Percentiles rank a stretch among this genome's conserved stretches.
Evolutionary conservation across 306 rosid genomes (phyloP).

Genomic region (Quercus robur): DNA sequence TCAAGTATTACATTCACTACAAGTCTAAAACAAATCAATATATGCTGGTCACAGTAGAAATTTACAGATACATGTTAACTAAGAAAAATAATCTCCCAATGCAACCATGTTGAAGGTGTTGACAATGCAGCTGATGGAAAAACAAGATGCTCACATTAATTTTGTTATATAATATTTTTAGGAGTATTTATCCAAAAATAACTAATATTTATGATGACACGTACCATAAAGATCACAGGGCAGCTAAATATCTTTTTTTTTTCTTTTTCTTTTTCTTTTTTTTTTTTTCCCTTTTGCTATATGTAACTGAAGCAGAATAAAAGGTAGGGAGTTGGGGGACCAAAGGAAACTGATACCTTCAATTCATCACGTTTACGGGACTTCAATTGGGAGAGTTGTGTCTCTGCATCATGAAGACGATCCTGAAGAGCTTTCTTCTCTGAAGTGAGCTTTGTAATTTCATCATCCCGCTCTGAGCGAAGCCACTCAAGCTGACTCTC

Average conservation of each 20-base stretch:
- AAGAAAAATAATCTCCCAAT: not conserved
- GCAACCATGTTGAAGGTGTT: not conserved
- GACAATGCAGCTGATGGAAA: not conserved
- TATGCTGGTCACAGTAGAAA: not conserved
- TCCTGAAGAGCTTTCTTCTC: constrained; percentile 93
- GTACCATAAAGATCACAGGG: not conserved
- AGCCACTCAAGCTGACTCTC: constrained; percentile 99
- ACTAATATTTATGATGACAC: not conserved
- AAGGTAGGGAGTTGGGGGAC: not conserved
- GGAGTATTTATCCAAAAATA: not conserved
- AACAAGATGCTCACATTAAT: not conserved
- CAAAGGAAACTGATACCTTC: constrained; percentile 50
- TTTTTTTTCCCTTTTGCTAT: not conserved
- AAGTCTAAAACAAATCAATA: not conserved
- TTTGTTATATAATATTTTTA: not conserved
- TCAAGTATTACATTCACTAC: not conserved
- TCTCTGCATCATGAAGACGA: constrained; percentile 87
- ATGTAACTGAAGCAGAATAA: not conserved
- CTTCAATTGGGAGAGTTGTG: constrained; percentile 82
- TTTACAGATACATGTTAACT: not conserved
- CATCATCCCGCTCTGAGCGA: constrained; percentile 96
- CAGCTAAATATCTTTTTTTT: too few relatives aligned
- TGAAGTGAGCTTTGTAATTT: constrained; percentile 54
- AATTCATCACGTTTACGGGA: constrained; percentile 94
- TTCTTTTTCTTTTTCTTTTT: too few relatives aligned